Evolutionary conservation across 371 early-diverging fungal genomes (phyloP).

Genomic region (Sporodiniella umbellata): DNA sequence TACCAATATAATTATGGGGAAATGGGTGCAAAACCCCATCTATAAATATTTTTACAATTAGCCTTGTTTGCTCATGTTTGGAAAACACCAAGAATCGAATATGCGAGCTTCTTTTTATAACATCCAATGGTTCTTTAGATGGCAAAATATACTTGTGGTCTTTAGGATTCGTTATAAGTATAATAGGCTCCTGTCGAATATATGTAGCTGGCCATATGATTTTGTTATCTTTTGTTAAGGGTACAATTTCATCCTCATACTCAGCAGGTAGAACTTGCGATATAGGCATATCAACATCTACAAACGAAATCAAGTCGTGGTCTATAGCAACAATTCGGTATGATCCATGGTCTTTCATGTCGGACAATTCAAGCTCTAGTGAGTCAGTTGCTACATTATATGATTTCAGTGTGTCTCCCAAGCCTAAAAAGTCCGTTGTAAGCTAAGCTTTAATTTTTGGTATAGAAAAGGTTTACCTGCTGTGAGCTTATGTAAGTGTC

Average conservation of each 20-base stretch:
- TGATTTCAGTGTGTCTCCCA: conserved; percentile 65
- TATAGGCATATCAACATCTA: conserved; percentile 66
- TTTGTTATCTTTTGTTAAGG: conserved; percentile 10
- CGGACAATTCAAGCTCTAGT: conserved; percentile 83
- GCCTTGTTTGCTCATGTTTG: conserved; percentile 24
- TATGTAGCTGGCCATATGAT: conserved; percentile 17
- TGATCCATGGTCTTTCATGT: conserved; percentile 81
- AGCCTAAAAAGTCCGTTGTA: conserved; percentile 30
- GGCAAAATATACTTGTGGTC: conserved; percentile 74
- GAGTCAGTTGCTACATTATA: conserved; percentile 56
- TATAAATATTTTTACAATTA: conserved; percentile 51
- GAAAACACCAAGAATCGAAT: conserved; percentile 77
- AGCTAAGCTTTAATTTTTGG: too few relatives aligned
- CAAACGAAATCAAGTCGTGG: conserved; percentile 81
- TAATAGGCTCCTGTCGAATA: conserved; percentile 58
- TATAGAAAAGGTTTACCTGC: too few relatives aligned
- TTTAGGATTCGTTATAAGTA: conserved; percentile 88
- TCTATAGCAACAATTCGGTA: conserved; percentile 87
- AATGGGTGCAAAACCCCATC: conserved; percentile 42
- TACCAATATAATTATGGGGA: conserved; percentile 36
- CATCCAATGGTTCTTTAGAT: conserved; percentile 65
- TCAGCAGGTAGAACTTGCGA: conserved; percentile 43
- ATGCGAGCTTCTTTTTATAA: conserved; percentile 58
- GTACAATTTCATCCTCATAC: conserved; percentile 2
- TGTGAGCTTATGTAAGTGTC: conserved; percentile 81